Base-by-base conservation (phyloP, 2,329 filamentous ascomycete genomes). In the Drechslerella stenobrocha region DNA sequence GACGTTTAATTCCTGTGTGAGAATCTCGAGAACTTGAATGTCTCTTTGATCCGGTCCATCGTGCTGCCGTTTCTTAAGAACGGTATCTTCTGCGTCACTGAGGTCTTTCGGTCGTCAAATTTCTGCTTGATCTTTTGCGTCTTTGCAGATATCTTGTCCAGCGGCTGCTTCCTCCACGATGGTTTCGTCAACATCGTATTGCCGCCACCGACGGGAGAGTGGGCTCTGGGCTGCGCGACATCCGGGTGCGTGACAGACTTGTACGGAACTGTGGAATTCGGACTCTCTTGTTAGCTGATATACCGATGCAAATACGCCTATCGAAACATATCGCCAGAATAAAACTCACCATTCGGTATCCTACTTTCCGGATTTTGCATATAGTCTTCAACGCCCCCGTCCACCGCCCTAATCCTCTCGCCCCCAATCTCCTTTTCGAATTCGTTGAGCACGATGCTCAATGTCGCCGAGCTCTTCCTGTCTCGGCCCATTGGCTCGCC, bases 221-320 rank as follows among this genome's bases (percentile, higher is more conserved):
- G 55, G 23, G 42, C 37, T 51, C 63, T 52, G 11, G 40, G 24
- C 32, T 67, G 63, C 5, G 63, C 63, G 50, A 67, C 63, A 26
- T 67, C 63, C 20, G 63, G 63, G 34, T 67, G 63, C 30, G 63
- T 67, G 20, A 67, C 63, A 24, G 63, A 67, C 47, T 67, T 67
- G 40, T 67, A 67, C 26, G 63, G 63, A 23, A 67, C 63, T 67
- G 26, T 11, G 40, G 20, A 52, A 37, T 45, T 44, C n/a, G n/a
- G n/a, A n/a, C n/a, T 42, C 6, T 22, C 24, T 32, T 20, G 32
- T 67, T 51, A 67, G 63, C 13, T 35, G 24, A 3, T 37, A 47
- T 22, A 48, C 8, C 22, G 13, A 8, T 18, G 4, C 11, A 47
- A 13, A 26, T 48, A 22, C 47, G 6, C 35, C 24, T 24, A 18